These are phyloP conservation scores for Gremmenia infestans DNA, from an alignment of 2,329 filamentous ascomycete species.

Conservation along the genomic window DNA sequence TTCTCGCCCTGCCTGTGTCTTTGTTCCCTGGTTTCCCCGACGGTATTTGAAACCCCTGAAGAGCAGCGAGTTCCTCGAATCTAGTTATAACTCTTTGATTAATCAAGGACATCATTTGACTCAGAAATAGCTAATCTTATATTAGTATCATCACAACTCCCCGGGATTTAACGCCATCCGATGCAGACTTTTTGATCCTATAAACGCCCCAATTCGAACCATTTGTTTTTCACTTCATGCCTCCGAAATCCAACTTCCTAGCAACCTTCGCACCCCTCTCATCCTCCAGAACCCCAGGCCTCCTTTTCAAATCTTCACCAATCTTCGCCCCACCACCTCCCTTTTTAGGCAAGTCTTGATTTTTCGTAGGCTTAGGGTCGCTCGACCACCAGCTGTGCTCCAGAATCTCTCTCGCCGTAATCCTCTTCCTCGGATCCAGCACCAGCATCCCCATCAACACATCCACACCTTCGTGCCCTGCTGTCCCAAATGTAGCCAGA, in stretches of 20 bases:
- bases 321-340: slow-evolving; percentile 68
- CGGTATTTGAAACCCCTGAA: too few relatives aligned
- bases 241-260: slow-evolving; percentile 31
- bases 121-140: too few relatives aligned
- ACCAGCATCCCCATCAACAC: slow-evolving; percentile 79
- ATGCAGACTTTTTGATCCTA: not conserved
- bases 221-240: slow-evolving; percentile 18
- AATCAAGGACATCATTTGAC: too few relatives aligned
- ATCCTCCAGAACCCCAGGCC: slow-evolving; percentile 67
- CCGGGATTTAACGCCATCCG: not conserved
- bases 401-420: slow-evolving; percentile 72
- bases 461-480: slow-evolving; percentile 80
- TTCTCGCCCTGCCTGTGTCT: too few relatives aligned
- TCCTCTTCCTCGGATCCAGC: slow-evolving; percentile 81
- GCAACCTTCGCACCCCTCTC: slow-evolving; percentile 58
- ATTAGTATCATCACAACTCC: not conserved
- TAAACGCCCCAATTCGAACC: not conserved
- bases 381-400: slow-evolving; percentile 81
- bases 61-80: too few relatives aligned
- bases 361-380: slow-evolving; percentile 76
- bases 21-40: too few relatives aligned
- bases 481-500: slow-evolving; percentile 69
- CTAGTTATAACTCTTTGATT: too few relatives aligned
- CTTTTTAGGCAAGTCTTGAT: slow-evolving; percentile 76
- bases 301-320: slow-evolving; percentile 75